These are phyloP conservation scores for Anisodus acutangulus DNA, from an alignment of 257 asterid genomes.

Conservation along the genomic window DNA sequence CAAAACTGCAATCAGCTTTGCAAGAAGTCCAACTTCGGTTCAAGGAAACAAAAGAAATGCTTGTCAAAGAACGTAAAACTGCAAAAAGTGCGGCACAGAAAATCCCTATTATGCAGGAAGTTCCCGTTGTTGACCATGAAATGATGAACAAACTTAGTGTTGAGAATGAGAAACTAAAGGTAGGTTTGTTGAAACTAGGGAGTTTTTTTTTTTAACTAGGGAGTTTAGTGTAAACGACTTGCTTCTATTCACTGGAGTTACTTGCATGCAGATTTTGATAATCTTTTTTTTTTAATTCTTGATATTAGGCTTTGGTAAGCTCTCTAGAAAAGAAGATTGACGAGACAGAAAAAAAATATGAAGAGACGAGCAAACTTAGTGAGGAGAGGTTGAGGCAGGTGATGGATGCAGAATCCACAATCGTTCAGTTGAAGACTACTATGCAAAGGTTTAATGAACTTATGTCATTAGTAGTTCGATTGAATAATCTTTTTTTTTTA, in stretches of 20 bases:
- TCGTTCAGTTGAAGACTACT: conserved; percentile 79
- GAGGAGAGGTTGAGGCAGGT: conserved; percentile 95
- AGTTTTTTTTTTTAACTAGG: background rate
- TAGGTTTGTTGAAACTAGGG: conserved; percentile 27
- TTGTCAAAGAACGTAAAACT: conserved; percentile 21
- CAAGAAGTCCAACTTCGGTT: conserved; percentile 34
- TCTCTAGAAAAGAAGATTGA: conserved; percentile 79
- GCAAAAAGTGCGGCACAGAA: conserved; percentile 17
- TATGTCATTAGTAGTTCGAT: conserved; percentile 11
- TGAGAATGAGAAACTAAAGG: conserved; percentile 40
- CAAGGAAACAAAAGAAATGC: conserved; percentile 32
- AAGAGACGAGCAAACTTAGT: conserved; percentile 86
- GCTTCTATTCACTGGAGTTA: conserved; percentile 1
- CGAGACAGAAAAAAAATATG: conserved; percentile 85
- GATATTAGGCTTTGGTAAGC: conserved; percentile 64
- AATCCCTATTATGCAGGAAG: conserved; percentile 23
- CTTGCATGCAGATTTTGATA: conserved; percentile 2
- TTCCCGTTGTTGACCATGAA: conserved; percentile 30
- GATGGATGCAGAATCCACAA: conserved; percentile 82
- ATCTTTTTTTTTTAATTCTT: background rate
- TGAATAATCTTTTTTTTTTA: background rate
- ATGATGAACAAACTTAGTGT: conserved; percentile 25
- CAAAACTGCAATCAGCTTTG: conserved; percentile 35
- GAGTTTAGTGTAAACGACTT: background rate
- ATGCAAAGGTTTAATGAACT: conserved; percentile 64